phyloP scores from a whole-genome alignment of 441 rosid genomes.

The Theobroma grandiflorum region DNA sequence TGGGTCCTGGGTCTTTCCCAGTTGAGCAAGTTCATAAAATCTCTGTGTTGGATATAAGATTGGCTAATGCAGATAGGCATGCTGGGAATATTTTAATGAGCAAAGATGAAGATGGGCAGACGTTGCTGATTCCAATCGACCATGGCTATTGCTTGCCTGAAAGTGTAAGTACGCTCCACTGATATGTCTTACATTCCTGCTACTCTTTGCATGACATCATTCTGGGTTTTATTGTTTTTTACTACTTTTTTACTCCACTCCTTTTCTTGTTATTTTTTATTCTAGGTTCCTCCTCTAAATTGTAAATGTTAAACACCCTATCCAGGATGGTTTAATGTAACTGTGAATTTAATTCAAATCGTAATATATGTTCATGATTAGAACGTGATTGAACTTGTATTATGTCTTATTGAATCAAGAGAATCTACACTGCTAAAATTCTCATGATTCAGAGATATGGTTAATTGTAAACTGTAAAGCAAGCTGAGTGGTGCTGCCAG shows the following conservation, averaged over 20 bases:
- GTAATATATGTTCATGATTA: neutral
- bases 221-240: neutral
- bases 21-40: conserved; percentile 83
- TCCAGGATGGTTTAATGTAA: neutral
- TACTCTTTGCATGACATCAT: neutral
- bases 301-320: neutral
- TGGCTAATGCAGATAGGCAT: conserved; percentile 90
- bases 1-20: conserved; percentile 79
- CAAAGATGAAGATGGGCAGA: conserved; percentile 51
- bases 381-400: neutral
- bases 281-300: neutral
- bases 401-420: neutral
- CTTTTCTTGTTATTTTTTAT: neutral
- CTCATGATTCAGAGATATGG: neutral
- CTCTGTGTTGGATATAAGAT: conserved; percentile 71
- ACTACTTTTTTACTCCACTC: neutral
- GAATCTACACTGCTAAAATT: neutral
- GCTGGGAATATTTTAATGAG: conserved; percentile 75
- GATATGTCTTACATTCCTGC: conserved; percentile 7
- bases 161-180: conserved; percentile 56
- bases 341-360: neutral
- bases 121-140: conserved; percentile 74
- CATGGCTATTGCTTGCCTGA: conserved; percentile 92
- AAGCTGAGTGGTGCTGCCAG: neutral
- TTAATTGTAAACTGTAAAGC: conserved; percentile 6